Conservation (phyloP, 495 filamentous ascomycete species). For the Letharia lupina region DNA sequence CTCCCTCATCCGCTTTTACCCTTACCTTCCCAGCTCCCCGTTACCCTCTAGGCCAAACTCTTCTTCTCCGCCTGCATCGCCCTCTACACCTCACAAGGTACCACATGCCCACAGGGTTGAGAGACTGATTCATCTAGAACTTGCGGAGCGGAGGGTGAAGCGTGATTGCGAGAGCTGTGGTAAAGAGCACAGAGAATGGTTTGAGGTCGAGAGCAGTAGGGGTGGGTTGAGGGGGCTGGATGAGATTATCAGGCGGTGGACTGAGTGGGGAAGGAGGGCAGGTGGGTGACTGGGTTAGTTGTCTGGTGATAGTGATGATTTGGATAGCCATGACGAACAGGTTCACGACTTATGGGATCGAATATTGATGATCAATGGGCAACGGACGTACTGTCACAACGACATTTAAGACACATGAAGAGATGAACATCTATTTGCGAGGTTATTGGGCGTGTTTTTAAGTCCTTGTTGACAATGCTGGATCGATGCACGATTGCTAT, state of each 20-base stretch:
- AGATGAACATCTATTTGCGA: not conserved
- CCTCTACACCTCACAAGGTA: constrained; percentile 47
- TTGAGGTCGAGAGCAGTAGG: constrained; percentile 72
- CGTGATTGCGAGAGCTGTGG: constrained; percentile 71
- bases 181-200: constrained; percentile 90
- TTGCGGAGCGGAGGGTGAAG: constrained; percentile 58
- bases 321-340: not conserved
- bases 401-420: not conserved
- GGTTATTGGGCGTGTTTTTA: too few relatives aligned
- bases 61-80: constrained; percentile 29
- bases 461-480: not conserved
- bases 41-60: constrained; percentile 21
- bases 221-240: constrained; percentile 68
- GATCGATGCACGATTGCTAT: not conserved
- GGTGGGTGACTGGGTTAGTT: not conserved
- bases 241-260: constrained; percentile 79
- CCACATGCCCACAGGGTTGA: constrained; percentile 86
- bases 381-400: not conserved
- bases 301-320: not conserved
- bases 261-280: constrained; percentile 60
- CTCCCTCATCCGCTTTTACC: constrained; percentile 84
- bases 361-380: not conserved
- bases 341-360: not conserved
- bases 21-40: constrained; percentile 56
- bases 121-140: constrained; percentile 81